Evolutionary conservation across 495 filamentous ascomycete genomes (phyloP).

Genomic region (Terfezia claveryi): DNA sequence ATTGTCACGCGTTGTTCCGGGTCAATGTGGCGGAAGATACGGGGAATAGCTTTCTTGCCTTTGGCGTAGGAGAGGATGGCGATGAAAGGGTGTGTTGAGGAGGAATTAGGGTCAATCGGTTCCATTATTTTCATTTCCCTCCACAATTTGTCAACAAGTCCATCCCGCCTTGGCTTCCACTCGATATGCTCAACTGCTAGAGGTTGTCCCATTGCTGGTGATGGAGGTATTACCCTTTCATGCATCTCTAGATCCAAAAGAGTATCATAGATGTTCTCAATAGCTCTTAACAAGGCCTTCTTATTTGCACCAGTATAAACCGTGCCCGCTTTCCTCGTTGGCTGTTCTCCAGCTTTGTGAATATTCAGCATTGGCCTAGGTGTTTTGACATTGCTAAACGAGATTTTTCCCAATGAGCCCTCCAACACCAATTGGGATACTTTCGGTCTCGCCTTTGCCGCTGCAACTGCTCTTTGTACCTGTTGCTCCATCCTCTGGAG

Average conservation of each 20-base stretch:
- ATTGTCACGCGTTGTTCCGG: slow-evolving; percentile 83
- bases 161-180: slow-evolving; percentile 46
- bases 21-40: slow-evolving; percentile 82
- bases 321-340: slow-evolving; percentile 9
- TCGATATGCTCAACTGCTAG: slow-evolving; percentile 38
- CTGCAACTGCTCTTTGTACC: slow-evolving; percentile 88
- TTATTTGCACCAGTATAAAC: slow-evolving; percentile 30
- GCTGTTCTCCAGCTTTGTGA: slow-evolving; percentile 42
- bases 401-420: slow-evolving; percentile 94
- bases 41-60: slow-evolving; percentile 85
- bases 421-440: slow-evolving; percentile 96
- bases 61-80: slow-evolving; percentile 84
- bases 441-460: slow-evolving; percentile 89
- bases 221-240: slow-evolving; percentile 45
- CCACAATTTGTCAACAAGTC: slow-evolving; percentile 68
- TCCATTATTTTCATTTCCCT: slow-evolving; percentile 68
- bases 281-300: slow-evolving; percentile 59
- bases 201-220: slow-evolving; percentile 14
- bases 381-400: slow-evolving; percentile 94
- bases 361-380: slow-evolving; percentile 87
- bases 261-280: slow-evolving; percentile 66
- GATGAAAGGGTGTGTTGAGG: slow-evolving; percentile 78
- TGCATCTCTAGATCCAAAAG: slow-evolving; percentile 89
- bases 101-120: slow-evolving; percentile 42
- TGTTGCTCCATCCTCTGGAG: slow-evolving; percentile 99